phyloP scores from a whole-genome alignment of 768 basidiomycete genomes.

The Lactarius hengduanensis region DNA sequence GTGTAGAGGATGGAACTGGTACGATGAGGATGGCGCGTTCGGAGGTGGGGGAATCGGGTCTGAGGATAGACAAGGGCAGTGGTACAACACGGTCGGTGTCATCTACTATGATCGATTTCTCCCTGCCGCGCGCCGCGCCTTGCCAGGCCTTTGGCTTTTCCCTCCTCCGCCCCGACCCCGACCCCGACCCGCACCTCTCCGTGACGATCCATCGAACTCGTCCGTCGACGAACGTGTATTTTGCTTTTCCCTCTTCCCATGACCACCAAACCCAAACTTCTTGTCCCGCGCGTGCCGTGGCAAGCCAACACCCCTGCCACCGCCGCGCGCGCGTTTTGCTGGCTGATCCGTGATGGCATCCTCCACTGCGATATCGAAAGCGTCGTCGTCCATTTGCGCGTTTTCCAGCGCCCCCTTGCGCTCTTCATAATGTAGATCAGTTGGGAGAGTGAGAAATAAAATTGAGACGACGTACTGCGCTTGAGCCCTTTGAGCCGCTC shows the following conservation, averaged over 20 bases:
- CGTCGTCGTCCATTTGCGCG: conserved; percentile 54
- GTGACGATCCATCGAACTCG: conserved; percentile 48
- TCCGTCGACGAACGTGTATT: conserved; percentile 83
- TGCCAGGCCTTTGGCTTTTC: conserved; percentile 53
- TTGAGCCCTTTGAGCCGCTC: conserved; percentile 85
- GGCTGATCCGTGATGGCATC: conserved; percentile 80
- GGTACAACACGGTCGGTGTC: conserved; percentile 55
- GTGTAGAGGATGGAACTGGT: conserved; percentile 80
- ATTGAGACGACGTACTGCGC: conserved; percentile 60
- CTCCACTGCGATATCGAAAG: conserved; percentile 88
- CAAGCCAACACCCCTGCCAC: conserved; percentile 34
- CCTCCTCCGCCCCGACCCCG: conserved; percentile 33
- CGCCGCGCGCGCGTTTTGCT: conserved; percentile 49
- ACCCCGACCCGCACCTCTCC: conserved; percentile 36
- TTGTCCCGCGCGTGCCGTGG: conserved; percentile 64
- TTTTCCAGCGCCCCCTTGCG: conserved; percentile 79
- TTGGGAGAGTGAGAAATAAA: not conserved
- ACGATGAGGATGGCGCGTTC: conserved; percentile 71
- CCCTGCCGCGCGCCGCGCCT: conserved; percentile 51
- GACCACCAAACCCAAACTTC: conserved; percentile 82
- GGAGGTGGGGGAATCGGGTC: conserved; percentile 68
- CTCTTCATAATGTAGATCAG: conserved; percentile 47
- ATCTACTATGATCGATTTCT: conserved; percentile 36
- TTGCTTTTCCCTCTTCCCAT: conserved; percentile 67
- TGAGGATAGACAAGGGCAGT: conserved; percentile 69